Percentiles rank a stretch among this genome's conserved stretches.
These are phyloP conservation scores for Tubosaeta sp. DNA, from an alignment of 768 basidiomycete genomes.

Conservation along the genomic window DNA sequence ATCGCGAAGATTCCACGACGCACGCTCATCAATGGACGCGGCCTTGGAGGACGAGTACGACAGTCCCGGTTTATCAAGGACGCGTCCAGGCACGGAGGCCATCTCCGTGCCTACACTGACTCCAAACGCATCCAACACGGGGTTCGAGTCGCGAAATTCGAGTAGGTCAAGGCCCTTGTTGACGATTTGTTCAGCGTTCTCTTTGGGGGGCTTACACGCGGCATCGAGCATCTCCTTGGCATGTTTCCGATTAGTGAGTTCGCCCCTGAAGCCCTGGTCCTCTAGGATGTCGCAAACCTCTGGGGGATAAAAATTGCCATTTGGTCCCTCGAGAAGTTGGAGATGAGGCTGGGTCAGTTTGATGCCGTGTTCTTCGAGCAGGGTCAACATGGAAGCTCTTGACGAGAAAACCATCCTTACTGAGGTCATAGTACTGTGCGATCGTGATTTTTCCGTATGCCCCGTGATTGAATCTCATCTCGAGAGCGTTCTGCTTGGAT, in stretches of 20 bases:
- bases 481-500: constrained; percentile 33
- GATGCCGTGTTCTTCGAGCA: constrained; percentile 36
- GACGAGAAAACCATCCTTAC: constrained; percentile 25
- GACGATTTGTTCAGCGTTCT: constrained; percentile 42
- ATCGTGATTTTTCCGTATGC: constrained; percentile 37
- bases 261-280: constrained; percentile 43
- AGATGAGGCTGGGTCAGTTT: constrained; percentile 33
- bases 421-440: constrained; percentile 40
- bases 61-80: constrained; percentile 42
- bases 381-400: neutral
- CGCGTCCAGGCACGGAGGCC: constrained; percentile 51
- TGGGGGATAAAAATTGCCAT: constrained; percentile 37
- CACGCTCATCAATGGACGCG: constrained; percentile 34
- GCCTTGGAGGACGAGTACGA: constrained; percentile 33
- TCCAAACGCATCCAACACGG: constrained; percentile 39
- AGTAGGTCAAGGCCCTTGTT: constrained; percentile 39
- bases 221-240: constrained; percentile 44
- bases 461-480: constrained; percentile 38
- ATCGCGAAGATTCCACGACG: constrained; percentile 49
- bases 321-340: constrained; percentile 37
- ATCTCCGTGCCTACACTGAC: constrained; percentile 43
- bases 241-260: constrained; percentile 39
- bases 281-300: constrained; percentile 46
- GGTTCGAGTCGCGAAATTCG: constrained; percentile 34
- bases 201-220: constrained; percentile 45